phyloP scores from a whole-genome alignment of 176 grass and related monocot species.

The Pontederia paniculata region DNA sequence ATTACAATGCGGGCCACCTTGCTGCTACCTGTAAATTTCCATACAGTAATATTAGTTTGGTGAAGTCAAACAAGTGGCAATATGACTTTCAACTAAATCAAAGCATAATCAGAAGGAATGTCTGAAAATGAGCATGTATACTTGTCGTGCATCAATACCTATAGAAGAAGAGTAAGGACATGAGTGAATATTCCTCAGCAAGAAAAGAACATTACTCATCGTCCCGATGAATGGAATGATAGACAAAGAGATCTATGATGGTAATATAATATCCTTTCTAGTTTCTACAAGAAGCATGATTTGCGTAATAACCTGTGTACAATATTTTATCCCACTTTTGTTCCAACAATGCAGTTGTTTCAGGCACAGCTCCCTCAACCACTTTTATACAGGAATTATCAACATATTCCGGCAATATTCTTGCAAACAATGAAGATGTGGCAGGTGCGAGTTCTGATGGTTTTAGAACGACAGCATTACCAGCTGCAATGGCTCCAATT shows the following conservation, averaged over 20 bases:
- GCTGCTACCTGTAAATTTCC: conserved; percentile 40
- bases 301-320: conserved; percentile 53
- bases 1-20: conserved; percentile 54
- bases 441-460: conserved; percentile 76
- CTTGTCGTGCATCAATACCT: no score
- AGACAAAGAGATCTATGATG: no score
- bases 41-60: no score
- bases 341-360: conserved; percentile 56
- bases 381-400: conserved; percentile 77
- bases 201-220: no score
- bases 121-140: no score
- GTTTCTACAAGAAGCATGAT: not conserved
- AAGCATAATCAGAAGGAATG: no score
- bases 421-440: conserved; percentile 50
- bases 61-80: no score
- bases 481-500: conserved; percentile 77
- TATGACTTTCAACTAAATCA: no score
- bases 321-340: conserved; percentile 94
- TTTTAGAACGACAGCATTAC: conserved; percentile 63
- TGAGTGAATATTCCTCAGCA: no score
- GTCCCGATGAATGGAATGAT: no score
- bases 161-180: no score
- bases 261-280: no score
- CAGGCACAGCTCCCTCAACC: conserved; percentile 48
- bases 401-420: conserved; percentile 60